A percentile compares a stretch with the other conserved stretches of the same genome.
Conservation (phyloP, 257 asterid genomes). For the Handroanthus guayacan region DNA sequence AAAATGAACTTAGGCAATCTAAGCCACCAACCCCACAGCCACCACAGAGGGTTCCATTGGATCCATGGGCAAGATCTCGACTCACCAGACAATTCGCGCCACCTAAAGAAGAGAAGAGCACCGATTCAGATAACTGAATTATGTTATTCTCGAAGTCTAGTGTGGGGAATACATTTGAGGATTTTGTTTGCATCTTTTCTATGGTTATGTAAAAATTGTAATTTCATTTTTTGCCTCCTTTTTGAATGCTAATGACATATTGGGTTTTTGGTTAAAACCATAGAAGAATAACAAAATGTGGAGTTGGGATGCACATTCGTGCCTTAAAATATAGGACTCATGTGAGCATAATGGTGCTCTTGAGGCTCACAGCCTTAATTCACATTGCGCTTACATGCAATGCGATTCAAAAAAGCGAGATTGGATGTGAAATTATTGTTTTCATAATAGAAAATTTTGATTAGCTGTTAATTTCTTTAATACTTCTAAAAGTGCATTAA, state of each 20-base stretch:
- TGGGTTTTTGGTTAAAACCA: background rate
- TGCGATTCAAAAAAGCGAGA: too few species aligned
- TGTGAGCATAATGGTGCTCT: background rate
- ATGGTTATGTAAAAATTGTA: conserved; percentile 3
- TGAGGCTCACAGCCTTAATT: too few species aligned
- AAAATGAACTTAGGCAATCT: conserved; percentile 87
- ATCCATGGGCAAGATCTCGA: conserved; percentile 97
- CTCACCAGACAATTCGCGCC: conserved; percentile 87
- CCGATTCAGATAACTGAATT: conserved; percentile 52
- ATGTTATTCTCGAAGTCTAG: background rate
- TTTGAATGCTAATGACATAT: background rate
- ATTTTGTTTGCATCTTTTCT: background rate
- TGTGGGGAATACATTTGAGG: conserved; percentile 4
- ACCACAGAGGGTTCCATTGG: conserved; percentile 70
- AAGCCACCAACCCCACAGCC: conserved; percentile 86
- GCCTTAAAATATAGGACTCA: background rate
- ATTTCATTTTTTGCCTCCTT: conserved; percentile 3
- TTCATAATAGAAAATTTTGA: too few species aligned
- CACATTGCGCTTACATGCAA: too few species aligned
- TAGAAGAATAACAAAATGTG: background rate
- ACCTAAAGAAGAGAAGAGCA: conserved; percentile 73
- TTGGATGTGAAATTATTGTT: too few species aligned
- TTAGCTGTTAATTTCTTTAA: too few species aligned
- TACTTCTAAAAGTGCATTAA: too few species aligned
- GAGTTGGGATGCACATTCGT: background rate